Evolutionary conservation across 1,284 basidiomycete genomes (phyloP).

Genomic region (Apiotrichum domesticum): DNA sequence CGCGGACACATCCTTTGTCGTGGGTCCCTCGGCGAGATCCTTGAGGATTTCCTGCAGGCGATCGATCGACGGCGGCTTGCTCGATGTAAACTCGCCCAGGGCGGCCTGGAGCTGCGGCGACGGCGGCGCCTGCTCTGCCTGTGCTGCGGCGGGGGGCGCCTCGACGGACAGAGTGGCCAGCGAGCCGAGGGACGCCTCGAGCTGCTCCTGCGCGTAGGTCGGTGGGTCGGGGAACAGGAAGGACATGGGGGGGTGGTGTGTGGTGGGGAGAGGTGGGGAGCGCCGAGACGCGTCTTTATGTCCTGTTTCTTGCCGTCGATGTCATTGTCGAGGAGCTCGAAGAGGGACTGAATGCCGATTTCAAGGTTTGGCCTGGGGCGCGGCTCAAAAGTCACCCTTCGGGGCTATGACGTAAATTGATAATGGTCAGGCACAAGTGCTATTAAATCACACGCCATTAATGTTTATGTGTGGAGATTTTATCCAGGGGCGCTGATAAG

Average conservation of each 20-base stretch:
- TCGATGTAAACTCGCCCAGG: conserved; percentile 29
- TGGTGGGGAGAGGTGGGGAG: background rate
- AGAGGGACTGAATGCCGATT: no score
- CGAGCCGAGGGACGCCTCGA: conserved; percentile 33
- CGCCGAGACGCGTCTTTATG: background rate
- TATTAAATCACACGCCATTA: no score
- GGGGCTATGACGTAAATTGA: no score
- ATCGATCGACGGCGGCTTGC: conserved; percentile 21
- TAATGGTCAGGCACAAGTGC: no score
- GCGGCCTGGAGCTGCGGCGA: conserved; percentile 23
- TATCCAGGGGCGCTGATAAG: no score
- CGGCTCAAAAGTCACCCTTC: no score
- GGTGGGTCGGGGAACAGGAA: conserved; percentile 24
- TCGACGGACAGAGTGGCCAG: conserved; percentile 42
- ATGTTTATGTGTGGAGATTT: no score
- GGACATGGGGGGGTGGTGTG: conserved; percentile 16
- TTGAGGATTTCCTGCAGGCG: conserved; percentile 31
- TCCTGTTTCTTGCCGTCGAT: no score
- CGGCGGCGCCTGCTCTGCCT: background rate
- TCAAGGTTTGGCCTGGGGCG: no score
- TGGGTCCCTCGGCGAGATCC: conserved; percentile 1
- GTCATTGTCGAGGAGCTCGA: no score
- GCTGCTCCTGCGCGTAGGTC: conserved; percentile 41
- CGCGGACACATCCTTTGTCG: conserved; percentile 6
- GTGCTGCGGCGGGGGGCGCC: conserved; percentile 7